phyloP scores from a whole-genome alignment of 768 basidiomycete genomes.

The Boletus pseudo-olivaceus region DNA sequence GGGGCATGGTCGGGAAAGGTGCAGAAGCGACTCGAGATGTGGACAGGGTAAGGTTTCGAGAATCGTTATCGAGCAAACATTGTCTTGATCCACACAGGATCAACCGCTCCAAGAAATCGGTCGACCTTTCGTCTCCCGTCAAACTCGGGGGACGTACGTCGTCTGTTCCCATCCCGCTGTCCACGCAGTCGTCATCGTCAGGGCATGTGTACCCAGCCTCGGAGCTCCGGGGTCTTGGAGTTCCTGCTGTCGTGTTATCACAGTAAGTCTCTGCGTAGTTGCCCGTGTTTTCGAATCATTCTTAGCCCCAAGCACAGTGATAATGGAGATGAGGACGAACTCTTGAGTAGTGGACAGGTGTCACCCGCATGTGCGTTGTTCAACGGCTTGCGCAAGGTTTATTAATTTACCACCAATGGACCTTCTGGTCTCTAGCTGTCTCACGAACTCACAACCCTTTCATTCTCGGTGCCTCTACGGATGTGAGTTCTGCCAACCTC shows the following conservation, averaged over 20 bases:
- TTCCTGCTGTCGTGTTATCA: conserved; percentile 41
- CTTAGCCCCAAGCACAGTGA: conserved; percentile 12
- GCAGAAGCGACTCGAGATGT: conserved; percentile 47
- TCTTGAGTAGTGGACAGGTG: conserved; percentile 75
- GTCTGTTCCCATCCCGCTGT: conserved; percentile 29
- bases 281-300: background rate
- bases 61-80: background rate
- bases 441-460: conserved; percentile 22
- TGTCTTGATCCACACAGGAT: conserved; percentile 23
- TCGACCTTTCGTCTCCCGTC: conserved; percentile 24
- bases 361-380: conserved; percentile 60
- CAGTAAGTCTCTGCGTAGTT: conserved; percentile 27
- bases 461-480: conserved; percentile 28
- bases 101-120: conserved; percentile 33
- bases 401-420: conserved; percentile 6
- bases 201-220: conserved; percentile 26
- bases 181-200: conserved; percentile 35
- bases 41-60: conserved; percentile 40
- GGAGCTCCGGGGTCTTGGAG: conserved; percentile 24
- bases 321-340: conserved; percentile 54
- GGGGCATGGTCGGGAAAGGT: conserved; percentile 41
- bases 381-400: conserved; percentile 1
- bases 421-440: conserved; percentile 15
- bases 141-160: conserved; percentile 25
- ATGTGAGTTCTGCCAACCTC: conserved; percentile 28